Evolutionary conservation across 305 asterid species (phyloP), one percentile per base, ranked within the genome.

Genomic region (Fraxinus ornus): DNA sequence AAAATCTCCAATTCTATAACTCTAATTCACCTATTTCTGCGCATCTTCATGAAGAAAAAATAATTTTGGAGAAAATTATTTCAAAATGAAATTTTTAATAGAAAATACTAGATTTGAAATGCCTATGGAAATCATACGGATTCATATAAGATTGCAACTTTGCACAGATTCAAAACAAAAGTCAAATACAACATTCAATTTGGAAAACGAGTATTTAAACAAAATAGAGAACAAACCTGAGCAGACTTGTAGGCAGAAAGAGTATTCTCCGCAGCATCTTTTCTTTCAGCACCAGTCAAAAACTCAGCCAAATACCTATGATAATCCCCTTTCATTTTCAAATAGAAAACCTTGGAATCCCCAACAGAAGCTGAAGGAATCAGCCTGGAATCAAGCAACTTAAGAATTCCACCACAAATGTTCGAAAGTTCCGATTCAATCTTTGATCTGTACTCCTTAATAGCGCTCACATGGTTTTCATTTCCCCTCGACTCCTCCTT

Each of bases 291-390:
- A 35, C 86, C 89, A 19, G 91, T 82, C 88, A 89, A 90, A 79
- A 92, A 92, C 87, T 92, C 95, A 17, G 95, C 95, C 84, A 92
- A 82, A 78, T 92, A 92, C 83, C 94, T 85, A 37, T 92, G 95
- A 33, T 92, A 92, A 84, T 92, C 94, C 1, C 95, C 95, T 84
- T 92, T 92, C 95, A 92, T 92, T 85, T 92, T 92, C 89, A 92
- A 86, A 72, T 92, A 92, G 74, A 92, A 92, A 33, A 92, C 94
- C 85, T 92, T 92, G 28, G 95, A 90, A 77, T 90, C 95, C 8
- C 92, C 92, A 57, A 87, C 62, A 36, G 89, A 35, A 8, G 95
- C 89, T 3, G 90, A 86, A 22, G 92, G 90, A 81, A 89, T 82
- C 44, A 92, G 89, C 75, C 83, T 81, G 3, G 87, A 52, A 76